phyloP scores from a whole-genome alignment of 169 alveolate genomes.

The Cryptosporidium xiaoi region DNA sequence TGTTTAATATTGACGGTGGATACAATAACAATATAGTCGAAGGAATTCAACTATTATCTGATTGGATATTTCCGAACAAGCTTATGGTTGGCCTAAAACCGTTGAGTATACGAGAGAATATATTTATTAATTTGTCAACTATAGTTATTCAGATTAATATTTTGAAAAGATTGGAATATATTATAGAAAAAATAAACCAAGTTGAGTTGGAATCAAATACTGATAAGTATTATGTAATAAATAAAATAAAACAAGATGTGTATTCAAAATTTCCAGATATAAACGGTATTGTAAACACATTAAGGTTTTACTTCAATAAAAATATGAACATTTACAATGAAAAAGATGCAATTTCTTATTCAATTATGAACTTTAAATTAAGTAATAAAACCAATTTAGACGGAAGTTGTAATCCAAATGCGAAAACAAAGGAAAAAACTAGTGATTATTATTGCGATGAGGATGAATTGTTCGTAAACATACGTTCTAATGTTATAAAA shows the following conservation, averaged over 20 bases:
- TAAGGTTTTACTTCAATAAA: constrained; percentile 1
- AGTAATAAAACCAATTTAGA: too few relatives aligned
- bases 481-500: background rate
- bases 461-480: background rate
- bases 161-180: constrained; percentile 2
- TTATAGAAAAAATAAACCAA: background rate
- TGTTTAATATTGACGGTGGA: background rate
- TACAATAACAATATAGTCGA: background rate
- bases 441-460: constrained; percentile 3
- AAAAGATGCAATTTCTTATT: background rate
- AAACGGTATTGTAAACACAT: constrained; percentile 4
- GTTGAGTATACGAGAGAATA: constrained; percentile 2
- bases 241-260: constrained; percentile 8
- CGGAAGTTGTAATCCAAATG: background rate
- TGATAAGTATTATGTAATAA: background rate
- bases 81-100: background rate
- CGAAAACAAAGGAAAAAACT: constrained; percentile 5
- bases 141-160: constrained; percentile 12
- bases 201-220: background rate
- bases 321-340: background rate
- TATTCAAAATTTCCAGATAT: constrained; percentile 35
- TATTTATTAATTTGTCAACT: constrained; percentile 29
- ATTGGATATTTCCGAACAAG: constrained; percentile 42
- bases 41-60: background rate
- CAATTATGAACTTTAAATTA: background rate